A percentile compares a stretch with the other conserved stretches of the same genome.
Evolutionary conservation across 2,329 filamentous ascomycete genomes (phyloP).

Genomic region (Penicillium sp.): DNA sequence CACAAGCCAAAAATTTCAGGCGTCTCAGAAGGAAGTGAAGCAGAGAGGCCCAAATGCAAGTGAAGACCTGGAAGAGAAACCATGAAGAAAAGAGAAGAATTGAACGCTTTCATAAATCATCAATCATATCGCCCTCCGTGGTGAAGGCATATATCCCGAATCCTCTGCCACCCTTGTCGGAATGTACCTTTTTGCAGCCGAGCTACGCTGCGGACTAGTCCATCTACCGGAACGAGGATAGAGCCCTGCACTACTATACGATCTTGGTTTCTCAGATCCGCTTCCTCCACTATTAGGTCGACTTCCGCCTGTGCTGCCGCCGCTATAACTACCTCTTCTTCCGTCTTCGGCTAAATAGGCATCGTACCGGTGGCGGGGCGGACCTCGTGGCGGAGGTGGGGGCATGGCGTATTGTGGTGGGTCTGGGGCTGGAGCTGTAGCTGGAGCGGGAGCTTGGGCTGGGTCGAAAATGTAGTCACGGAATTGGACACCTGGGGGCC

Average conservation of each 20-base stretch:
- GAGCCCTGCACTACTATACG: constrained; percentile 20
- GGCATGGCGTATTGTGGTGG: constrained; percentile 14
- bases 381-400: constrained; percentile 15
- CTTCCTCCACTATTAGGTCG: constrained; percentile 25
- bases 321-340: constrained; percentile 27
- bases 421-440: constrained; percentile 13
- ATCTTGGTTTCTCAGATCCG: constrained; percentile 23
- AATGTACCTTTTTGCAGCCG: constrained; percentile 20
- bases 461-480: constrained; percentile 26
- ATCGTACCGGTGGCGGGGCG: constrained; percentile 24
- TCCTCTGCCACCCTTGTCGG: constrained; percentile 17
- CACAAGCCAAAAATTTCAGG: not conserved
- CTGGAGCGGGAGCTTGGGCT: constrained; percentile 13
- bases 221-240: constrained; percentile 12
- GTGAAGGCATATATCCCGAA: constrained; percentile 7
- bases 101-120: constrained; percentile 4
- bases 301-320: constrained; percentile 15
- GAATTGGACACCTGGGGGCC: constrained; percentile 22
- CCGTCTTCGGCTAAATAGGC: constrained; percentile 24
- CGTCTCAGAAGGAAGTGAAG: not conserved
- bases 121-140: constrained; percentile 21
- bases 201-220: constrained; percentile 18
- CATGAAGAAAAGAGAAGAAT: not conserved
- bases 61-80: not conserved
- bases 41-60: not conserved